These are phyloP conservation scores for Phytopythium litorale DNA, from an alignment of 352 stramenopile genomes.

Conservation along the genomic window DNA sequence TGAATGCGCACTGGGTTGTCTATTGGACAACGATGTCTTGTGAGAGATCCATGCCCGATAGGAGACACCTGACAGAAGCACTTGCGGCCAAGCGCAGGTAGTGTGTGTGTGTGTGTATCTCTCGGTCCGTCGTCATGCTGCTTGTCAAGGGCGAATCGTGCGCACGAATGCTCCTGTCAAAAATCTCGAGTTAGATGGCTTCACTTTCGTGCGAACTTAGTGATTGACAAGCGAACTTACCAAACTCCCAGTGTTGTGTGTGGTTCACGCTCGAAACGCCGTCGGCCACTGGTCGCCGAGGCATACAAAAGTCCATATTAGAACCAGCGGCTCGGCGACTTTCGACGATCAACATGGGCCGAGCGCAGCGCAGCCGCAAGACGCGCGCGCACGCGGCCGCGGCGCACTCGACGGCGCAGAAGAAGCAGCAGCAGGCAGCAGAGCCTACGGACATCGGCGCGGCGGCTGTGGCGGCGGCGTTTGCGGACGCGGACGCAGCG, in stretches of 20 bases:
- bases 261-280: not conserved
- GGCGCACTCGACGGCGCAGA: constrained; percentile 34
- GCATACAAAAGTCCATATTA: not conserved
- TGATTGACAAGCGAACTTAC: not conserved
- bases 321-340: not conserved
- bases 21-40: too few relatives aligned
- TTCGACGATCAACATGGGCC: constrained; percentile 31
- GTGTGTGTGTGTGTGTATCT: too few relatives aligned
- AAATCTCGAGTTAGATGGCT: too few relatives aligned
- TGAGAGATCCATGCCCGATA: too few relatives aligned
- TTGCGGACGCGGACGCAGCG: constrained; percentile 35
- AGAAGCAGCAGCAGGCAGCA: constrained; percentile 14
- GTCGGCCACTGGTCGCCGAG: not conserved
- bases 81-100: too few relatives aligned
- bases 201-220: not conserved
- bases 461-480: constrained; percentile 60
- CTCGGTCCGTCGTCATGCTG: too few relatives aligned
- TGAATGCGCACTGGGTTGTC: too few relatives aligned
- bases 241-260: not conserved
- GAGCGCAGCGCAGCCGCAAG: constrained; percentile 50
- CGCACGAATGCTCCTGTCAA: too few relatives aligned
- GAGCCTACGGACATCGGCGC: constrained; percentile 30
- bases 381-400: constrained; percentile 47
- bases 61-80: too few relatives aligned
- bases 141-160: too few relatives aligned